Evolutionary conservation across 176 grass and related monocot genomes (phyloP), one percentile per base, ranked within the genome.

Genomic region (Rhynchospora pubera): DNA sequence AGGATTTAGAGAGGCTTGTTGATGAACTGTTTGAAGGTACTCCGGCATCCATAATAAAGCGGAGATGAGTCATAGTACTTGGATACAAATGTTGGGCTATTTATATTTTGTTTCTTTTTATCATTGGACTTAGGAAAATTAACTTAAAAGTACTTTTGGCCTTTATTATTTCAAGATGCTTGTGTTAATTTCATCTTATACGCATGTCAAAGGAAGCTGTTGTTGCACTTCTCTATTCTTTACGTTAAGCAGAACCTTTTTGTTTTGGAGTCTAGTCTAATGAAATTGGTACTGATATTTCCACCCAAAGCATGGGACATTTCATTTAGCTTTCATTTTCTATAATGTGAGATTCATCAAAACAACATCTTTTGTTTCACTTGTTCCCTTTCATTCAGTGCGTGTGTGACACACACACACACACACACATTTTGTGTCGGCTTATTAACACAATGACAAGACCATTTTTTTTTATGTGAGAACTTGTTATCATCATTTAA

Each of bases 11-110:
- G 91, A 62, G 77, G 4, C 83, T 81, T 66, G 89, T 94, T 67
- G 90, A 94, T 6, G 92, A 97, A 82, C 87, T 97, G 50, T 97
- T 97, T 88, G 87, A 89, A 53, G 92, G 95, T 51, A 91, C 87
- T 62, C 83, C 88, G 30, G 56, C 83, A 5, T 90, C 94, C 79
- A 89, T 94, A 84, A 63, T 65, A 5, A 92, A 85, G 74, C 88
- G 88, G 56, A 94, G 71, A 87, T 89, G 81, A 84, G 69, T 69
- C 62, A 5, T 30, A 5, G 14, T 53, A 23, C 55, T 84, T 14
- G 21, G 46, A 70, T 48, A 30, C 66, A 62, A 80, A 3, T 62
- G 61, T 66, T 66, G 4, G 79, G 61, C 60, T 66, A 82, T 60
- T 39, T 53, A 66, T 82, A 24, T 66, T 46, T 50, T 28, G 47